phyloP scores from a whole-genome alignment of 1,284 basidiomycete species.

The Apiotrichum laibachii region DNA sequence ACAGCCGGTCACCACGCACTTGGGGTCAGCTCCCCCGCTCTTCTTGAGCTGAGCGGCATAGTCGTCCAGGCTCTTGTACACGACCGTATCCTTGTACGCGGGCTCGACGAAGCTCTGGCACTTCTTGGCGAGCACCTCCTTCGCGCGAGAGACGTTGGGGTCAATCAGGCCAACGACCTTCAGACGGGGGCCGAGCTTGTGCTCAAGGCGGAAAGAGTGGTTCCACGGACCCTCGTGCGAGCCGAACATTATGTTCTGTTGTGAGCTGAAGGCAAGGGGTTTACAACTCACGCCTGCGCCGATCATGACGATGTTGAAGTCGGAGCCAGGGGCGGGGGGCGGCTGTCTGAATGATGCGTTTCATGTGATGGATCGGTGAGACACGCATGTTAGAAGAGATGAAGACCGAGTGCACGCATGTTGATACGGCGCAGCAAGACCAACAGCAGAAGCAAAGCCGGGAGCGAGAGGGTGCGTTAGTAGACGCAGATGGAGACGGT shows the following conservation, averaged over 20 bases:
- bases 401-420: background rate
- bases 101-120: conserved; percentile 88
- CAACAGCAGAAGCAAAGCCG: background rate
- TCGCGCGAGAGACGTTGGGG: conserved; percentile 78
- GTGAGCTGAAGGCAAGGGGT: background rate
- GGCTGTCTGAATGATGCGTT: background rate
- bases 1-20: conserved; percentile 42
- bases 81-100: conserved; percentile 88
- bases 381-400: background rate
- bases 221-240: conserved; percentile 67
- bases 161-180: conserved; percentile 95
- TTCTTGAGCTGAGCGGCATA: conserved; percentile 67
- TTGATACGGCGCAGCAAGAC: too few relatives aligned
- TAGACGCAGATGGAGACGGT: too few relatives aligned
- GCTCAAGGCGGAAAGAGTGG: conserved; percentile 90
- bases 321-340: conserved; percentile 53
- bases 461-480: too few relatives aligned
- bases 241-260: conserved; percentile 83
- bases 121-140: conserved; percentile 80
- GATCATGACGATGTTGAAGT: conserved; percentile 87
- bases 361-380: background rate
- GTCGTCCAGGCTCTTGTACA: conserved; percentile 84
- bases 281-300: conserved; percentile 65
- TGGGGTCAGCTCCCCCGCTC: conserved; percentile 48
- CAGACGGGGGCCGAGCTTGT: conserved; percentile 93